Percentiles rank a stretch among this genome's conserved stretches.
phyloP scores from a whole-genome alignment of 2,329 filamentous ascomycete species.

The Cladophialophora psammophila region DNA sequence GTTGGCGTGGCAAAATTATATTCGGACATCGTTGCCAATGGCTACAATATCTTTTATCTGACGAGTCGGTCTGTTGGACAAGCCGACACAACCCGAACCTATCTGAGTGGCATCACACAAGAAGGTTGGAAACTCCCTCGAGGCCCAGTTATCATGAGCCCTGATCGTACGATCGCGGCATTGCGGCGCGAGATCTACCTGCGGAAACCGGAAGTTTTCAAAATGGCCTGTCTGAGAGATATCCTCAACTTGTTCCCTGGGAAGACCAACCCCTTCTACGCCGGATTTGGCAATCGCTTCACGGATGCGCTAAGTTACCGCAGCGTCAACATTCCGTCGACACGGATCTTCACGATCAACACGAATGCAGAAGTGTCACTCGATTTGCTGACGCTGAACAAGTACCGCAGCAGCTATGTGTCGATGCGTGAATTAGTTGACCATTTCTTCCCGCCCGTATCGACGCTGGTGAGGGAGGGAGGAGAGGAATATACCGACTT shows the following conservation, averaged over 20 bases:
- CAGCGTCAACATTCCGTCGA: conserved; percentile 92
- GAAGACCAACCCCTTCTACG: conserved; percentile 86
- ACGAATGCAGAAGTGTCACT: conserved; percentile 94
- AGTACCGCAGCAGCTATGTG: conserved; percentile 95
- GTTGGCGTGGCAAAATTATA: conserved; percentile 96
- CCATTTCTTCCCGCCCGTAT: conserved; percentile 95
- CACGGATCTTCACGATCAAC: conserved; percentile 97
- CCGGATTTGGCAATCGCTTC: conserved; percentile 93
- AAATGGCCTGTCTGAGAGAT: conserved; percentile 96
- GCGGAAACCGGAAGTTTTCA: conserved; percentile 97
- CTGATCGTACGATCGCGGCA: conserved; percentile 93
- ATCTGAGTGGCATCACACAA: conserved; percentile 87
- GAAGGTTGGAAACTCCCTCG: conserved; percentile 85
- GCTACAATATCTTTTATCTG: conserved; percentile 98
- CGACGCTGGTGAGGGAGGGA: conserved; percentile 82
- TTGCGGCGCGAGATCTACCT: conserved; percentile 91
- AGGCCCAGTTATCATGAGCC: conserved; percentile 93
- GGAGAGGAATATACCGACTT: conserved; percentile 98
- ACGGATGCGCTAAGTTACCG: conserved; percentile 97
- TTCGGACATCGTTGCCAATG: conserved; percentile 91
- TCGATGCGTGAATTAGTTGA: conserved; percentile 97
- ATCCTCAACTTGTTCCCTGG: conserved; percentile 86
- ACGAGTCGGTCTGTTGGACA: conserved; percentile 94
- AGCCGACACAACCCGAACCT: conserved; percentile 86
- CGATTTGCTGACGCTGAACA: conserved; percentile 88